phyloP scores from a whole-genome alignment of 2,329 filamentous ascomycete genomes.

The Pseudogymnoascus sp. region DNA sequence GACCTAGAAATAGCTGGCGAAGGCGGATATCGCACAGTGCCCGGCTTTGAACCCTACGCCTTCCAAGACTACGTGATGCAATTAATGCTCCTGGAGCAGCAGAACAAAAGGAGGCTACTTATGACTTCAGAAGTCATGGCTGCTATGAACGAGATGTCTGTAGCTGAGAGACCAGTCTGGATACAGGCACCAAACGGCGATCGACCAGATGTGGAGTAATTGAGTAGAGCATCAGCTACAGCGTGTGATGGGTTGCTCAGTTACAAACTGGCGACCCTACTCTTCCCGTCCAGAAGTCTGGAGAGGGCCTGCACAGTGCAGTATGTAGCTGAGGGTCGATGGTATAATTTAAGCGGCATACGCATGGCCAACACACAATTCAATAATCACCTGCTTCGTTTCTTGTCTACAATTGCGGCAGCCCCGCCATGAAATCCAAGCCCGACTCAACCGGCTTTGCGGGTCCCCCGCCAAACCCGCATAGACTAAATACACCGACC shows the following conservation, averaged over 20 bases:
- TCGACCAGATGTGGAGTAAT: not conserved
- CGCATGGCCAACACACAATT: no score
- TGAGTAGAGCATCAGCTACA: not conserved
- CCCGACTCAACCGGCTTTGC: not conserved
- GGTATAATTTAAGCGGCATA: no score
- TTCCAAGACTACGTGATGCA: slow-evolving; percentile 87
- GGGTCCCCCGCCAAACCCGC: not conserved
- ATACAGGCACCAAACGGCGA: not conserved
- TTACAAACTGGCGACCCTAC: no score
- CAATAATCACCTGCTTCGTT: not conserved
- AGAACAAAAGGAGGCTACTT: slow-evolving; percentile 78
- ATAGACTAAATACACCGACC: not conserved
- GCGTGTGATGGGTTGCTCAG: not conserved
- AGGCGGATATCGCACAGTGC: not conserved
- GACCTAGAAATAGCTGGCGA: slow-evolving; percentile 56
- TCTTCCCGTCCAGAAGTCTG: no score
- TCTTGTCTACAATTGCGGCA: not conserved
- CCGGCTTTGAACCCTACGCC: slow-evolving; percentile 52
- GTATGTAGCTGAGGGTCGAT: no score
- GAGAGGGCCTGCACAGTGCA: no score
- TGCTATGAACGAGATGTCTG: slow-evolving; percentile 56
- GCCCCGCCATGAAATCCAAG: not conserved
- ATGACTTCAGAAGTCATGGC: slow-evolving; percentile 45
- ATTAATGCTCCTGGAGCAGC: slow-evolving; percentile 76
- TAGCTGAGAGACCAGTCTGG: slow-evolving; percentile 26